Conservation (phyloP, 108 stramenopile genomes). For the Cyclotella atomus region DNA sequence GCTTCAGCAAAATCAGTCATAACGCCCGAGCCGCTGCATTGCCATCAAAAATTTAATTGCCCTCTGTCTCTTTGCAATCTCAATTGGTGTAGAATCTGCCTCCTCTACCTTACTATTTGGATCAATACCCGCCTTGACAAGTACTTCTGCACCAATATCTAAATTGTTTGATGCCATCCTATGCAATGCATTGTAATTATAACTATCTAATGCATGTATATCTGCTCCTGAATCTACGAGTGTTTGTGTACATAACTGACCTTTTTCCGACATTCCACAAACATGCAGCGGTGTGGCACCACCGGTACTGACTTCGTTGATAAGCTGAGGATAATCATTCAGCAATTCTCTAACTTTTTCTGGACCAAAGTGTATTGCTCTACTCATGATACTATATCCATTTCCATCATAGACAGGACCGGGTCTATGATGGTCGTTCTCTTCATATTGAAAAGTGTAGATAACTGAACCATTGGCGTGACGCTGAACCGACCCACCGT, state of each 20-base stretch:
- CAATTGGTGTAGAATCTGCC: conserved; percentile 63
- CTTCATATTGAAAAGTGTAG: conserved; percentile 69
- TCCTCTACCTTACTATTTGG: conserved; percentile 50
- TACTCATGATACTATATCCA: conserved; percentile 64
- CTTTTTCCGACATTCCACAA: conserved; percentile 67
- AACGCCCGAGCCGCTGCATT: conserved; percentile 65
- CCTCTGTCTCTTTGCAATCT: conserved; percentile 61
- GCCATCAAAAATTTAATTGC: conserved; percentile 69
- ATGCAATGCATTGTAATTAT: conserved; percentile 75
- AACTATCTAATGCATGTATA: conserved; percentile 64
- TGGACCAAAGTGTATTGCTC: conserved; percentile 56
- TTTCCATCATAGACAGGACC: conserved; percentile 74
- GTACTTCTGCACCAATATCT: conserved; percentile 59
- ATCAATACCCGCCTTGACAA: conserved; percentile 15
- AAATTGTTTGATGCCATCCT: conserved; percentile 82
- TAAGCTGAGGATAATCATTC: conserved; percentile 51
- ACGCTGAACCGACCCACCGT: conserved; percentile 66
- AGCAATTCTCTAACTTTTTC: conserved; percentile 61
- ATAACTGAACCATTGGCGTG: conserved; percentile 46
- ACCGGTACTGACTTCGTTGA: conserved; percentile 68
- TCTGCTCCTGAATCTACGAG: conserved; percentile 64
- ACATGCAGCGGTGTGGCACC: conserved; percentile 75
- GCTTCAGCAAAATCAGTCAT: no score
- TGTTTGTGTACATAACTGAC: conserved; percentile 52
- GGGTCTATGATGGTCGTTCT: conserved; percentile 64